phyloP scores from a whole-genome alignment of 345 rosid species.

The Citrus unshiu region DNA sequence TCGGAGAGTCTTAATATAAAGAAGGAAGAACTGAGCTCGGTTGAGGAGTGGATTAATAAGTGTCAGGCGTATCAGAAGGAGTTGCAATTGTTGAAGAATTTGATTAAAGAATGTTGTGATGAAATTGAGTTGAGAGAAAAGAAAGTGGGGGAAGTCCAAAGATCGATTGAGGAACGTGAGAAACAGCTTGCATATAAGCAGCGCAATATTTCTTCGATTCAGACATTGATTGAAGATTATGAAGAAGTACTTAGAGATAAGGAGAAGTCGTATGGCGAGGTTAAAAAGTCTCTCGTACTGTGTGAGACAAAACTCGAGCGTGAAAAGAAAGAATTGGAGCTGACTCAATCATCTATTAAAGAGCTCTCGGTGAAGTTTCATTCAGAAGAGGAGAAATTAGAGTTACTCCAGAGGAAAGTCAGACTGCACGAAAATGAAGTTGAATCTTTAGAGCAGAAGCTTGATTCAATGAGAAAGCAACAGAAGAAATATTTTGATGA shows the following conservation, averaged over 20 bases:
- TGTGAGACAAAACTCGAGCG: neutral
- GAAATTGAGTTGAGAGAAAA: constrained; percentile 15
- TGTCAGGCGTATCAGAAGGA: no score
- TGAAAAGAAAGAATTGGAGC: neutral
- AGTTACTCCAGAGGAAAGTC: neutral
- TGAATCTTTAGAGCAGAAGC: constrained; percentile 18
- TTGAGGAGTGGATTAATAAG: no score
- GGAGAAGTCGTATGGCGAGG: constrained; percentile 4
- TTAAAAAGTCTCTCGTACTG: constrained; percentile 9
- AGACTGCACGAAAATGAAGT: neutral
- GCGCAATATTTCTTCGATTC: constrained; percentile 7
- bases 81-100: no score
- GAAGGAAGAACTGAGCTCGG: no score
- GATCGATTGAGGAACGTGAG: neutral
- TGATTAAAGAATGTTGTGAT: neutral
- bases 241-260: constrained; percentile 6
- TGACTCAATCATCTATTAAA: constrained; percentile 9
- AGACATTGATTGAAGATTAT: constrained; percentile 2
- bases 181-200: constrained; percentile 4
- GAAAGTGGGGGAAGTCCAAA: neutral
- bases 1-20: no score
- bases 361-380: constrained; percentile 17
- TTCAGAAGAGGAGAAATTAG: constrained; percentile 16
- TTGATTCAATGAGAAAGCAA: constrained; percentile 7
- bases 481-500: constrained; percentile 5